Evolutionary conservation across 768 basidiomycete species (phyloP), one percentile per base, ranked within the genome.

Genomic region (Pulveroboletus sp.): DNA sequence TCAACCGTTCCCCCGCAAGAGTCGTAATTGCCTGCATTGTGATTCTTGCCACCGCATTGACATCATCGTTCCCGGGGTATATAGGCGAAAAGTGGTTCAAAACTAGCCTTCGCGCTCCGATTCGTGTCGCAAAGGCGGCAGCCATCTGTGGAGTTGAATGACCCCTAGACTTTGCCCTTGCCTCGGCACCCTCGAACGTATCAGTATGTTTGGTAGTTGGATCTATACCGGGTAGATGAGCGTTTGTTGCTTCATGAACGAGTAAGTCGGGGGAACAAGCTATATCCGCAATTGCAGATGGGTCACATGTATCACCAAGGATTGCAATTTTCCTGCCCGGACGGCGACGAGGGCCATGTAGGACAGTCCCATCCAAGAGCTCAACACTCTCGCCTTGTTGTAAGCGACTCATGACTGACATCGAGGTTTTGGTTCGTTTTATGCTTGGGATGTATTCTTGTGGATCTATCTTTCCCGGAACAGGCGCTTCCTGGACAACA

Each of bases 61-160:
- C 63, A 52, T 82, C 72, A 42, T 83, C 79, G 56, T 85, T 76
- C 6, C 86, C 86, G 0, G 84, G 73, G 63, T 91, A 94, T 56
- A 86, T 78, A 26, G 88, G 70, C 44, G 89, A 91, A 63, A 95
- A 89, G 65, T 95, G 92, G 61, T 93, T 94, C 42, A 96, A 70
- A 36, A 88, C 70, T 17, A 95, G 73, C 48, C 69, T 75, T 51
- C 69, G 71, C 24, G 90, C 87, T 6, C 74, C 61, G 36, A 89
- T 79, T 8, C 67, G 70, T 62, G 76, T 81, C 5, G 87, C 93
- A 62, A 94, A 94, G 11, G 73, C 72, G 10, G 84, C 93, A 8
- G 91, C 93, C 83, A 93, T 88, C 60, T 90, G 88, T 1, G 93
- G 91, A 11, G 93, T 96, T 5, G 89, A 92, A 66, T 96, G 93